A percentile compares a stretch with the other conserved stretches of the same genome.
Conservation (phyloP, 2,329 filamentous ascomycete species). For the Verruconis gallopava region DNA sequence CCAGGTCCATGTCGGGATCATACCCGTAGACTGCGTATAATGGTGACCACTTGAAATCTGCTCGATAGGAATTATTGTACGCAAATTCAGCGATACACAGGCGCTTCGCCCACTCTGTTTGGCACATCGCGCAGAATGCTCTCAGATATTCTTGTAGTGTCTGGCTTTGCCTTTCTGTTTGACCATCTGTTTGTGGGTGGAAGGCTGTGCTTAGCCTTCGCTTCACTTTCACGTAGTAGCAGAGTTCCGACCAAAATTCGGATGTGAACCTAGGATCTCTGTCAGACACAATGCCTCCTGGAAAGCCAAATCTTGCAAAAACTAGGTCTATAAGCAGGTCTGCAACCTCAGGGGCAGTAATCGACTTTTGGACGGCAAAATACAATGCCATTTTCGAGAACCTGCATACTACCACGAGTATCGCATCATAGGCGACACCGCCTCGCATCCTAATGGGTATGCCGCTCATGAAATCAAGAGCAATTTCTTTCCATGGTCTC, state of each 20-base stretch:
- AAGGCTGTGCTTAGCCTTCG: conserved; percentile 8
- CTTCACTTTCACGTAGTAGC: conserved; percentile 8
- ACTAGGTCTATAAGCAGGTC: background rate
- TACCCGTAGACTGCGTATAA: background rate
- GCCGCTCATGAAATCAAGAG: conserved; percentile 12
- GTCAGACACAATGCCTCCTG: conserved; percentile 11
- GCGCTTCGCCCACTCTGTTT: background rate
- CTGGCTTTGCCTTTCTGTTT: conserved; percentile 12
- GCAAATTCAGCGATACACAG: conserved; percentile 3
- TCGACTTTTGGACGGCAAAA: conserved; percentile 9
- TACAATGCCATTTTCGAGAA: conserved; percentile 15
- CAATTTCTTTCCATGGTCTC: conserved; percentile 10
- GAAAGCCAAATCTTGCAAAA: conserved; percentile 5
- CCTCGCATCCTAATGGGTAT: conserved; percentile 6
- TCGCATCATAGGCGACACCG: conserved; percentile 10
- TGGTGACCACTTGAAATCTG: background rate
- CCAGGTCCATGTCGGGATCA: too few relatives aligned
- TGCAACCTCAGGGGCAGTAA: conserved; percentile 11
- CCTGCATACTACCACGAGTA: conserved; percentile 15
- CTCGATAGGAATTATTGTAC: background rate
- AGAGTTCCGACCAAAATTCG: conserved; percentile 9
- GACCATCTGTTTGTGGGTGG: conserved; percentile 12
- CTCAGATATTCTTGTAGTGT: conserved; percentile 10
- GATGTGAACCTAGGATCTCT: conserved; percentile 9
- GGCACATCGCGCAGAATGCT: conserved; percentile 6